phyloP scores from a whole-genome alignment of 768 basidiomycete species.

The Lactarius indigo region DNA sequence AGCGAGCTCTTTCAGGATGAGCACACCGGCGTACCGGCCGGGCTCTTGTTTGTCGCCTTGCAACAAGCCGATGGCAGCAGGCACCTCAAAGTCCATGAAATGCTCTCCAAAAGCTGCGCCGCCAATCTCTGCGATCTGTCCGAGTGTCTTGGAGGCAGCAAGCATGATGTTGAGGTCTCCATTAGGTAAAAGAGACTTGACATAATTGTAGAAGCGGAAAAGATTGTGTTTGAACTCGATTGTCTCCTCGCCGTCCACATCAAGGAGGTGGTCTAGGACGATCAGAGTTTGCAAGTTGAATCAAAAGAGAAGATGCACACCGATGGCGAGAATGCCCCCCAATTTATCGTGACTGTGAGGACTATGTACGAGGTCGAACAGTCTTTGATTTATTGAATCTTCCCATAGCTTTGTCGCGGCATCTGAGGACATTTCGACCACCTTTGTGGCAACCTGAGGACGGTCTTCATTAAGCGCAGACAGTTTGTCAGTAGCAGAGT shows the following conservation, averaged over 20 bases:
- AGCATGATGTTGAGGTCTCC: constrained; percentile 93
- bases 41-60: constrained; percentile 73
- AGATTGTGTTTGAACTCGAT: constrained; percentile 77
- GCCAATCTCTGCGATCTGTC: constrained; percentile 80
- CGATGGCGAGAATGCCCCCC: constrained; percentile 85
- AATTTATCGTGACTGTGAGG: constrained; percentile 74
- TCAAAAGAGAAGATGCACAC: constrained; percentile 39
- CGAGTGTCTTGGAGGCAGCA: constrained; percentile 87
- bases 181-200: constrained; percentile 88
- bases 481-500: neutral
- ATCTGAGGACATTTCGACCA: constrained; percentile 80
- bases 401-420: constrained; percentile 82
- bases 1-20: constrained; percentile 92
- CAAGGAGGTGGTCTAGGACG: constrained; percentile 65
- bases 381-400: constrained; percentile 70
- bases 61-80: constrained; percentile 74
- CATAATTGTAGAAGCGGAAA: constrained; percentile 88
- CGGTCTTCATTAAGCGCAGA: constrained; percentile 11
- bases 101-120: constrained; percentile 81
- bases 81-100: constrained; percentile 89
- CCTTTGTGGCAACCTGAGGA: constrained; percentile 61
- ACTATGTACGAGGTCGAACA: constrained; percentile 83
- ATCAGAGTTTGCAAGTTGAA: constrained; percentile 14
- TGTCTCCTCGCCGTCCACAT: constrained; percentile 73
- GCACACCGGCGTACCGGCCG: constrained; percentile 87